Evolutionary conservation across 306 rosid species (phyloP).

Genomic region (Ormosia semicastrata): DNA sequence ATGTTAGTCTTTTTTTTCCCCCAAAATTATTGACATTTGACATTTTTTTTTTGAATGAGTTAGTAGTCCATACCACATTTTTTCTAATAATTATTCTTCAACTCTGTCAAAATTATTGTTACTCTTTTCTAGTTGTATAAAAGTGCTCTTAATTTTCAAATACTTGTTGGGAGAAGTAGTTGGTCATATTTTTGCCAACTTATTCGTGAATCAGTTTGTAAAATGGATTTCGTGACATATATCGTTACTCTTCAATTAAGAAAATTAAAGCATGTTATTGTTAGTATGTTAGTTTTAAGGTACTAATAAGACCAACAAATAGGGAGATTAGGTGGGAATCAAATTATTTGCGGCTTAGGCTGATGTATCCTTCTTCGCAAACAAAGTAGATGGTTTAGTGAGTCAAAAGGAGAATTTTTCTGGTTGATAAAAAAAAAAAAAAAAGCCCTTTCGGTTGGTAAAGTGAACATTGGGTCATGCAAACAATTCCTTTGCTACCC

Average conservation of each 20-base stretch:
- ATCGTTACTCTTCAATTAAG: no score
- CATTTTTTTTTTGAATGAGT: no score
- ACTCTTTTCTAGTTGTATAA: no score
- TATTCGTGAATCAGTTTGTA: not conserved
- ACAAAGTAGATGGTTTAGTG: not conserved
- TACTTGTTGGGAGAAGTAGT: not conserved
- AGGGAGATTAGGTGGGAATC: not conserved
- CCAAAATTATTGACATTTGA: no score
- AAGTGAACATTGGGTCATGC: not conserved
- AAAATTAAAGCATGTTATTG: no score
- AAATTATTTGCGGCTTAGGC: not conserved
- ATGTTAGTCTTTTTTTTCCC: no score
- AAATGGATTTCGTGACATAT: not conserved
- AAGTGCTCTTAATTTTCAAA: no score
- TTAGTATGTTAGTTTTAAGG: not conserved
- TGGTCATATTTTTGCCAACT: not conserved
- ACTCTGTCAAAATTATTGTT: no score
- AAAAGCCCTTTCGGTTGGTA: conserved; percentile 14
- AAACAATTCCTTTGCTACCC: not conserved
- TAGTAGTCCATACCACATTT: no score
- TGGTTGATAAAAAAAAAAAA: not conserved
- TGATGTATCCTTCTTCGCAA: not conserved
- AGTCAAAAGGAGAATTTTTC: conserved; percentile 11
- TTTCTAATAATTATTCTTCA: no score
- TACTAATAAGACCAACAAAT: not conserved